Conservation (phyloP, 2,329 filamentous ascomycete genomes). For the Pseudopithomyces maydicus region DNA sequence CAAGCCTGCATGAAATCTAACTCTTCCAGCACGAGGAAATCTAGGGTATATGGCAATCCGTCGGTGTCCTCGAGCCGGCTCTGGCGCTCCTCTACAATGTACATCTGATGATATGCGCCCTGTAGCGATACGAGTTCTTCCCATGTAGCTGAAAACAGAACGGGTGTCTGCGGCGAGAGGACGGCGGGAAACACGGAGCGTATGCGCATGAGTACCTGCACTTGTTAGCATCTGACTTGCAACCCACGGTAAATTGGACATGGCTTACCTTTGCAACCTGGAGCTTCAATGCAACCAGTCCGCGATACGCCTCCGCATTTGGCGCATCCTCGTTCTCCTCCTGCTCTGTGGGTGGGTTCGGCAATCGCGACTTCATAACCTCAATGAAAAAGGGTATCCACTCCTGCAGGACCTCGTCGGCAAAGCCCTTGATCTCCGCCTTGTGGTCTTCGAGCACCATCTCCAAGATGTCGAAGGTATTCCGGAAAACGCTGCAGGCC, state of each 20-base stretch:
- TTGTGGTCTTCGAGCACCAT: conserved; percentile 96
- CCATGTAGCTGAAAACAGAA: conserved; percentile 88
- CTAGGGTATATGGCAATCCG: conserved; percentile 89
- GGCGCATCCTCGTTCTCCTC: conserved; percentile 63
- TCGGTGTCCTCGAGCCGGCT: conserved; percentile 89
- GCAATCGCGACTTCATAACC: conserved; percentile 75
- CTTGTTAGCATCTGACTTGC: conserved; percentile 6
- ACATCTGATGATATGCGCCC: conserved; percentile 76
- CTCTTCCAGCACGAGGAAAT: conserved; percentile 92
- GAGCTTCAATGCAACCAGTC: conserved; percentile 82
- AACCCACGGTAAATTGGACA: background rate
- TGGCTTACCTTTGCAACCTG: conserved; percentile 77
- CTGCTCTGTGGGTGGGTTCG: conserved; percentile 60
- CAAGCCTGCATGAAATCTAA: conserved; percentile 93
- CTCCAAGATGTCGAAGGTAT: conserved; percentile 92
- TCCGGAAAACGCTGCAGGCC: conserved; percentile 86
- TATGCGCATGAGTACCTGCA: conserved; percentile 83
- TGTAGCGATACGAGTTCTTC: conserved; percentile 79
- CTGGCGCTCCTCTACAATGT: conserved; percentile 83
- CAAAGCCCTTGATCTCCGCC: conserved; percentile 83
- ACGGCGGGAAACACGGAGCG: conserved; percentile 81
- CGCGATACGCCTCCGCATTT: conserved; percentile 73
- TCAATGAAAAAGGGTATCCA: conserved; percentile 92
- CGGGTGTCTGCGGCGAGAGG: conserved; percentile 79
- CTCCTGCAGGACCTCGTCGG: conserved; percentile 78